phyloP scores from a whole-genome alignment of 805 yeast species.

The Torulaspora indica region DNA sequence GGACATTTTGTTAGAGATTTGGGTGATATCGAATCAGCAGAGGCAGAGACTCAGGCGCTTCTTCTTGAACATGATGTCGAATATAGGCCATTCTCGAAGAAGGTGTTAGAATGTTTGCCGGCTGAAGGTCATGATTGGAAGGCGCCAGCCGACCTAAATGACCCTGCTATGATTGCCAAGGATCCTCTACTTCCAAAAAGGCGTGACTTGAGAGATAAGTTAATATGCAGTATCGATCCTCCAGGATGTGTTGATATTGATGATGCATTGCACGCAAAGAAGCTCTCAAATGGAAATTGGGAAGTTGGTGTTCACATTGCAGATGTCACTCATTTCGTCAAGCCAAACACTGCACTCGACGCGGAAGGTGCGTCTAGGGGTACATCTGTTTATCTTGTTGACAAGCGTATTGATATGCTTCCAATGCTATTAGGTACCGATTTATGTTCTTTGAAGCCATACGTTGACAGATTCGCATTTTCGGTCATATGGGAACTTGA shows the following conservation, averaged over 20 bases:
- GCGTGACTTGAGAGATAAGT: conserved; percentile 78
- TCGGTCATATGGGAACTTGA: conserved; percentile 95
- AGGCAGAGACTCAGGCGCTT: conserved; percentile 94
- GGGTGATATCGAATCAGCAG: conserved; percentile 86
- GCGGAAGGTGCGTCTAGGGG: conserved; percentile 96
- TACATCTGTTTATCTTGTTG: conserved; percentile 94
- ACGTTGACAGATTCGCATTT: conserved; percentile 93
- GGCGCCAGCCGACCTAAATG: conserved; percentile 63
- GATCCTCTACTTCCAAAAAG: conserved; percentile 52
- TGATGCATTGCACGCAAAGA: conserved; percentile 88
- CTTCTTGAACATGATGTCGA: conserved; percentile 94
- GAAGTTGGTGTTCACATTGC: conserved; percentile 99
- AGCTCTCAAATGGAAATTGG: conserved; percentile 84
- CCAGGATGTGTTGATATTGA: conserved; percentile 98
- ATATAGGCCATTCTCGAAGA: conserved; percentile 88
- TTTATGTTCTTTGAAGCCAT: conserved; percentile 88
- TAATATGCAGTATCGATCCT: conserved; percentile 95
- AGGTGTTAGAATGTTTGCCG: conserved; percentile 89
- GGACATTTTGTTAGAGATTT: conserved; percentile 90
- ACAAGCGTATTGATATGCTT: conserved; percentile 97
- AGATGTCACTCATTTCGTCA: conserved; percentile 95
- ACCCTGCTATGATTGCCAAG: conserved; percentile 49
- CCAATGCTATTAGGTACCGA: conserved; percentile 95
- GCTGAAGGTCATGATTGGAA: conserved; percentile 90
- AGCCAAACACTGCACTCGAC: conserved; percentile 86